phyloP scores from a whole-genome alignment of 768 basidiomycete species.

The Pleurotus tuoliensis region DNA sequence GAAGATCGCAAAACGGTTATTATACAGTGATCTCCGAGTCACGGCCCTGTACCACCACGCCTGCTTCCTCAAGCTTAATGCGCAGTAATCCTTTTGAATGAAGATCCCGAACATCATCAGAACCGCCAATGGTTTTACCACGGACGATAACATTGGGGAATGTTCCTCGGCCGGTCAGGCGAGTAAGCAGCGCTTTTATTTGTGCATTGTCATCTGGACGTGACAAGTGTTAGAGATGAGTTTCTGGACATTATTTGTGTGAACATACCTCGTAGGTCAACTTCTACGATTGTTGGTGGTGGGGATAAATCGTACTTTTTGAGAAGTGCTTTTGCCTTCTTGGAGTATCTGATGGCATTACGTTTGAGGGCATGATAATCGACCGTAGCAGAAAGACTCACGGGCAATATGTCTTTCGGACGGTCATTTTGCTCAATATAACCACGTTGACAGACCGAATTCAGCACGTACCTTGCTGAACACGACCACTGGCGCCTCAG shows the following conservation, averaged over 20 bases:
- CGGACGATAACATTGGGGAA: conserved; percentile 73
- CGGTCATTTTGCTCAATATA: background rate
- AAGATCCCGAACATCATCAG: conserved; percentile 51
- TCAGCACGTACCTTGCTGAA: conserved; percentile 70
- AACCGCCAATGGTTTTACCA: conserved; percentile 64
- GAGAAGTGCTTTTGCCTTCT: conserved; percentile 59
- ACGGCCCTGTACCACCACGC: conserved; percentile 29
- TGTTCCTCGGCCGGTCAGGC: conserved; percentile 63
- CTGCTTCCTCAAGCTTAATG: conserved; percentile 42
- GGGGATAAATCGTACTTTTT: conserved; percentile 57
- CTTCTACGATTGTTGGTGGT: conserved; percentile 66
- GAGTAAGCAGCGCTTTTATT: conserved; percentile 62
- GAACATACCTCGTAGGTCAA: conserved; percentile 61
- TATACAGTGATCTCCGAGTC: too few relatives aligned
- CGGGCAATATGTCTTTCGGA: conserved; percentile 66
- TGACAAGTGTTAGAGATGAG: background rate
- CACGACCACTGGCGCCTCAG: conserved; percentile 62
- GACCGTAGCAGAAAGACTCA: conserved; percentile 30
- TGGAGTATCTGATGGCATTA: conserved; percentile 46
- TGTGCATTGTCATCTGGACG: conserved; percentile 53
- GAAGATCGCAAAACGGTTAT: too few relatives aligned
- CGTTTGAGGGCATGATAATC: background rate
- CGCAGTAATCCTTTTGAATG: conserved; percentile 46
- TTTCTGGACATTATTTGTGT: background rate
- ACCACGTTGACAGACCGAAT: background rate